Percentiles rank a stretch among this genome's conserved stretches.
phyloP scores from a whole-genome alignment of 495 filamentous ascomycete species.

The Paragyromitra xinjiangensis region DNA sequence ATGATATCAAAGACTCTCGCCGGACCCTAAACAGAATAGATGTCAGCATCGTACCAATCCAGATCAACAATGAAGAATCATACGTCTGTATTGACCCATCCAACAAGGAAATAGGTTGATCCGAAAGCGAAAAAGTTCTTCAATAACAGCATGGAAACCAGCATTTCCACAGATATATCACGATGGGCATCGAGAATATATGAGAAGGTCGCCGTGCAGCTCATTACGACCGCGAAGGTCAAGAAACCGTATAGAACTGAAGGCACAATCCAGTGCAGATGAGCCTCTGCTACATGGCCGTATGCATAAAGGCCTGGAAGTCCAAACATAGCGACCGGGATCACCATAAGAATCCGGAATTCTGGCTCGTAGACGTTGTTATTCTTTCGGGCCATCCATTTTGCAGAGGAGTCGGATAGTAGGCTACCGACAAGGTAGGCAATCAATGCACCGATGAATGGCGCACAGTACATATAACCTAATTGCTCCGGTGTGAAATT shows the following conservation, averaged over 20 bases:
- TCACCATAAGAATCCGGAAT: conserved; percentile 64
- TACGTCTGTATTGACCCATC: conserved; percentile 58
- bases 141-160: conserved; percentile 60
- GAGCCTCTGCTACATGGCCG: conserved; percentile 59
- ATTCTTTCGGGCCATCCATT: conserved; percentile 63
- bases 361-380: conserved; percentile 66
- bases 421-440: conserved; percentile 61
- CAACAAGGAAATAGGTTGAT: conserved; percentile 61
- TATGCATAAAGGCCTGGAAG: conserved; percentile 62
- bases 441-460: conserved; percentile 62
- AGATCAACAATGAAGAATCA: not conserved
- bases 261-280: conserved; percentile 60
- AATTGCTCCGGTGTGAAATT: conserved; percentile 60
- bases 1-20: conserved; percentile 61
- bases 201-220: conserved; percentile 60
- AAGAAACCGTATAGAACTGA: conserved; percentile 61
- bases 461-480: conserved; percentile 62
- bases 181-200: conserved; percentile 63
- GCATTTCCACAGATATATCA: conserved; percentile 61
- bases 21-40: conserved; percentile 52
- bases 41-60: not conserved
- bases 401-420: conserved; percentile 62
- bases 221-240: conserved; percentile 62
- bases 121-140: conserved; percentile 63
- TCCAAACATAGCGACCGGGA: conserved; percentile 59